Evolutionary conservation across 2,329 filamentous ascomycete species (phyloP).

Genomic region (Sclerotinia borealis): DNA sequence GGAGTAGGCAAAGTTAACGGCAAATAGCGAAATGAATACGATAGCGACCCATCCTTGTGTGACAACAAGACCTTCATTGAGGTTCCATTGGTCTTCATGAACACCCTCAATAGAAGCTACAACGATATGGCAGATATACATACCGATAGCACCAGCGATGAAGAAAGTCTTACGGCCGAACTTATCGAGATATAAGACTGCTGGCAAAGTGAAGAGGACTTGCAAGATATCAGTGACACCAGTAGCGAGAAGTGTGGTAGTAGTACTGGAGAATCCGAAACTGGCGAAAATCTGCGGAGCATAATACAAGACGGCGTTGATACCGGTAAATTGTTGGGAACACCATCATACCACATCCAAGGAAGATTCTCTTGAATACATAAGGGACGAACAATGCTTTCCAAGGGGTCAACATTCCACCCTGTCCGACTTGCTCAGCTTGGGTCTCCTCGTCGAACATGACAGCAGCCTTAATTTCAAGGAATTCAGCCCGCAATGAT

Average conservation of each 20-base stretch:
- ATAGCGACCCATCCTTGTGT: slow-evolving; percentile 37
- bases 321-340: slow-evolving; percentile 46
- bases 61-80: slow-evolving; percentile 7
- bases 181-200: slow-evolving; percentile 60
- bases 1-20: slow-evolving; percentile 29
- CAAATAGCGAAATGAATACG: slow-evolving; percentile 32
- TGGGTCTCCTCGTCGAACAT: slow-evolving; percentile 41
- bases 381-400: slow-evolving; percentile 27
- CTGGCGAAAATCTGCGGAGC: slow-evolving; percentile 41
- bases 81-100: slow-evolving; percentile 35
- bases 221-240: slow-evolving; percentile 65
- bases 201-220: slow-evolving; percentile 58
- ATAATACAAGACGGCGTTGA: slow-evolving; percentile 41
- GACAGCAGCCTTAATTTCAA: slow-evolving; percentile 53
- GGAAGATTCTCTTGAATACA: slow-evolving; percentile 43
- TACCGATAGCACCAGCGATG: slow-evolving; percentile 58
- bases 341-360: slow-evolving; percentile 45
- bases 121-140: slow-evolving; percentile 57
- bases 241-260: slow-evolving; percentile 54
- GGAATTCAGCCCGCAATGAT: slow-evolving; percentile 48
- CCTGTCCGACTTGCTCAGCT: slow-evolving; percentile 35
- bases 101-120: slow-evolving; percentile 38
- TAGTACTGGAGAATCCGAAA: slow-evolving; percentile 38
- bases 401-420: slow-evolving; percentile 46
- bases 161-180: slow-evolving; percentile 57